These are phyloP conservation scores for Phytophthora sp. DNA, from an alignment of 352 stramenopile species.

Conservation along the genomic window DNA sequence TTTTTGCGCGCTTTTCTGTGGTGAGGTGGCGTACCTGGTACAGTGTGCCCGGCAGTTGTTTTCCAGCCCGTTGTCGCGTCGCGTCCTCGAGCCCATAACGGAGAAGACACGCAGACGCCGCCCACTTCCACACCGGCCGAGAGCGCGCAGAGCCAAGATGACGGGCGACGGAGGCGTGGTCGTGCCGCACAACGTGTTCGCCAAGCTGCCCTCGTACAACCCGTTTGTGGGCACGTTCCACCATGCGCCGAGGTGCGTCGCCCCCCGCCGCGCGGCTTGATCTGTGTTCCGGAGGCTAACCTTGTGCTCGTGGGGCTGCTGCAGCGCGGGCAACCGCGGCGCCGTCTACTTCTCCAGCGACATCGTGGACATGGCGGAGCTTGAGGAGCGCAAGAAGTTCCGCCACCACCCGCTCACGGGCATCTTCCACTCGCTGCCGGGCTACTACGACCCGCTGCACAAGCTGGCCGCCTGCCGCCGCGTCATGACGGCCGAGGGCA, in stretches of 20 bases:
- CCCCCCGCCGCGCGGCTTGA: background rate
- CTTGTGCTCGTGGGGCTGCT: background rate
- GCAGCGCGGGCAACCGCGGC: conserved; percentile 81
- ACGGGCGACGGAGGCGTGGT: conserved; percentile 53
- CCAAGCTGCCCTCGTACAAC: conserved; percentile 86
- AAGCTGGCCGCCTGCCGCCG: conserved; percentile 75
- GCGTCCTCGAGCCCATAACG: conserved; percentile 38
- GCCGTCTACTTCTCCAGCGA: conserved; percentile 89
- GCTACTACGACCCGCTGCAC: conserved; percentile 88
- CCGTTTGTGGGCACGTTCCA: conserved; percentile 91
- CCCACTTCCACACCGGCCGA: conserved; percentile 23
- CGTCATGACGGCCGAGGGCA: conserved; percentile 55
- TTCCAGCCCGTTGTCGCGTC: conserved; percentile 36
- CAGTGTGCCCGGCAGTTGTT: no score
- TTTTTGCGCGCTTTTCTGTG: conserved; percentile 33
- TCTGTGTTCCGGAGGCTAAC: background rate
- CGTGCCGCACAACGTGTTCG: conserved; percentile 76
- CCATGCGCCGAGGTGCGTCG: conserved; percentile 79
- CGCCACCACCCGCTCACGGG: conserved; percentile 87
- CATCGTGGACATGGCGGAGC: conserved; percentile 88
- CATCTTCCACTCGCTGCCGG: conserved; percentile 87
- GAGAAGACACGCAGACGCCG: conserved; percentile 21
- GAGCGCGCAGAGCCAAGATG: conserved; percentile 21
- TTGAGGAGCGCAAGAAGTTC: conserved; percentile 91
- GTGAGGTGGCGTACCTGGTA: conserved; percentile 38